Conservation (phyloP, 2,329 filamentous ascomycete species). For the Orbilia blumenaviensis region DNA sequence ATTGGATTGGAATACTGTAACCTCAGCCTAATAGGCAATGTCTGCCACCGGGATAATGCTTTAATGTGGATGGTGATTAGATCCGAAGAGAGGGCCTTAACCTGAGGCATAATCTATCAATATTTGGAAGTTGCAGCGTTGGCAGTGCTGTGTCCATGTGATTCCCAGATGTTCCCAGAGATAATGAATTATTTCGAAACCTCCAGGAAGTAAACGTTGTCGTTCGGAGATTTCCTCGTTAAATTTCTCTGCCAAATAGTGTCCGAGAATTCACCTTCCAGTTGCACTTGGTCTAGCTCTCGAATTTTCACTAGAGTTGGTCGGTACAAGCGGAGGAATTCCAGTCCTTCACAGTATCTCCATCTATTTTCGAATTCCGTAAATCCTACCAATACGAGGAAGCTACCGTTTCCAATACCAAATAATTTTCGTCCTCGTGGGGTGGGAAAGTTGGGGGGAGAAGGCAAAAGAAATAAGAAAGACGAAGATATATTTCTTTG, state of each 20-base stretch:
- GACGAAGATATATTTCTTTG: background rate
- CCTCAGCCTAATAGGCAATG: too few species aligned
- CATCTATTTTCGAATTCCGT: background rate
- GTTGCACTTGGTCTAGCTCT: too few species aligned
- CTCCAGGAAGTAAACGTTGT: background rate
- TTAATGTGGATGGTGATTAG: too few species aligned
- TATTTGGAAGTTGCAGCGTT: too few species aligned
- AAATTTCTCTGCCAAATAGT: background rate
- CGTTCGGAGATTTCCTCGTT: background rate
- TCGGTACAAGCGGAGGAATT: background rate
- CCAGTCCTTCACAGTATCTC: background rate
- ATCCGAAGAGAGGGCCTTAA: too few species aligned
- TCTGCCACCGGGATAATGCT: too few species aligned
- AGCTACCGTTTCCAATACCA: background rate
- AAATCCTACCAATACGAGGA: background rate
- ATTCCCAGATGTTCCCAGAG: too few species aligned
- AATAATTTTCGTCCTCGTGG: background rate
- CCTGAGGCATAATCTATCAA: too few species aligned
- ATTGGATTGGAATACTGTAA: too few species aligned
- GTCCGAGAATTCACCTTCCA: background rate
- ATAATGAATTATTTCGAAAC: background rate
- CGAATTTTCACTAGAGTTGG: too few species aligned
- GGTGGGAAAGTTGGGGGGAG: slow-evolving; percentile 1
- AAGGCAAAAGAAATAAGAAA: background rate
- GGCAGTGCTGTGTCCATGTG: too few species aligned